Evolutionary conservation across 139 green algal species (phyloP).

Genomic region (Pleodorina starrii): DNA sequence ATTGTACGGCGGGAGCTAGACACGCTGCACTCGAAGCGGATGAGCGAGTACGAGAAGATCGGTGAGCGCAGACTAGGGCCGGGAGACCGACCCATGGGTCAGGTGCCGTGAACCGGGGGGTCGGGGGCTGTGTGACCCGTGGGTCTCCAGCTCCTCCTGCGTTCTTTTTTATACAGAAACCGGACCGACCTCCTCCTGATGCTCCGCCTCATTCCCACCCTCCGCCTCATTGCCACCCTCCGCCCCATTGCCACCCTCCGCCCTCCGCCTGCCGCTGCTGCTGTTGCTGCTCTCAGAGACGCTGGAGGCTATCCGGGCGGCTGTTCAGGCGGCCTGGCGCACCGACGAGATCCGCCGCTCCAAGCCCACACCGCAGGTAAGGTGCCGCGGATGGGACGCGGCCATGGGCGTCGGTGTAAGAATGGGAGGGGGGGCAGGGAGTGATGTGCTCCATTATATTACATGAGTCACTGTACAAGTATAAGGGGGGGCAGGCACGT

Average conservation of each 20-base stretch:
- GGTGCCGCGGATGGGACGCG: constrained; percentile 14
- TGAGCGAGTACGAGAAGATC: constrained; percentile 85
- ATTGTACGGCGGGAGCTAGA: constrained; percentile 74
- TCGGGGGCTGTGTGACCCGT: too few species aligned
- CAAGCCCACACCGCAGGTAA: constrained; percentile 88
- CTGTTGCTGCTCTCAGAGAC: constrained; percentile 9
- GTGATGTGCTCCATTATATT: too few species aligned
- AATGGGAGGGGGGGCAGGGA: background rate
- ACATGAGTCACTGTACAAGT: too few species aligned
- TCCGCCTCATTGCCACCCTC: background rate
- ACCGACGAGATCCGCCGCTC: constrained; percentile 96
- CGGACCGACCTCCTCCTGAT: too few species aligned
- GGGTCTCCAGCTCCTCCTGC: too few species aligned
- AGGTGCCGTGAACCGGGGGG: too few species aligned
- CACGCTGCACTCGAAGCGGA: constrained; percentile 86
- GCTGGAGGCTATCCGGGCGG: constrained; percentile 80
- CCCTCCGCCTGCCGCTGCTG: background rate
- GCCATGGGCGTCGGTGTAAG: background rate
- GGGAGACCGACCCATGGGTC: too few species aligned
- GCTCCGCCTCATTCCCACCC: too few species aligned
- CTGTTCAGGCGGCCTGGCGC: constrained; percentile 90
- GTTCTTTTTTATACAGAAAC: too few species aligned
- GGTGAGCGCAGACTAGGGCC: constrained; percentile 20
- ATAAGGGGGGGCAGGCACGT: too few species aligned
- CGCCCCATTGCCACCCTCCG: background rate